These are phyloP conservation scores for Eucalyptus globulus DNA, from an alignment of 345 rosid species.

Conservation along the genomic window DNA sequence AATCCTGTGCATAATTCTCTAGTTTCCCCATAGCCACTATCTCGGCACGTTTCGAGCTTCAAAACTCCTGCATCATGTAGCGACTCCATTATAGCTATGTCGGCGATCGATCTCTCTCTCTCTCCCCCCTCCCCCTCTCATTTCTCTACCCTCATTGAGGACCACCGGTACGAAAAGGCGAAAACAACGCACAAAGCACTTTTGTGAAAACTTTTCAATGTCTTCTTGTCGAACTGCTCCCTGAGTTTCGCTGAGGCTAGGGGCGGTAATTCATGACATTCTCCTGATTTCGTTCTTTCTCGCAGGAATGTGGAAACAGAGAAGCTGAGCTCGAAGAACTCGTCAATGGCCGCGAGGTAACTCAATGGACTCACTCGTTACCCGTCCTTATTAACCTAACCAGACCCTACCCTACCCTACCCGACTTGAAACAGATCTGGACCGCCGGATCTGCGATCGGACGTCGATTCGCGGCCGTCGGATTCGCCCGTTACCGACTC, in stretches of 20 bases:
- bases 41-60: background rate
- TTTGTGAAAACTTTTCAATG: background rate
- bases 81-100: background rate
- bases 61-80: background rate
- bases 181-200: background rate
- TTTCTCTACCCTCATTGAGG: background rate
- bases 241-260: background rate
- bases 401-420: background rate
- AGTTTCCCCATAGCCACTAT: background rate
- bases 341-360: slow-evolving; percentile 14
- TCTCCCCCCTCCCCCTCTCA: background rate
- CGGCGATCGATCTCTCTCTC: background rate
- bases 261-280: background rate
- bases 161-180: background rate
- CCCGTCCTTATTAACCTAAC: background rate
- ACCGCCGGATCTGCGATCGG: background rate
- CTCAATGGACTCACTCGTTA: background rate
- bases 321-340: slow-evolving; percentile 3
- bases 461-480: background rate
- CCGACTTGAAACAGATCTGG: background rate
- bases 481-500: background rate
- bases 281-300: background rate
- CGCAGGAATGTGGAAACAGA: background rate
- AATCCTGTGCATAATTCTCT: background rate
- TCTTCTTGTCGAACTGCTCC: background rate